phyloP scores from a whole-genome alignment of 257 asterid genomes.

The Marsdenia floribunda region DNA sequence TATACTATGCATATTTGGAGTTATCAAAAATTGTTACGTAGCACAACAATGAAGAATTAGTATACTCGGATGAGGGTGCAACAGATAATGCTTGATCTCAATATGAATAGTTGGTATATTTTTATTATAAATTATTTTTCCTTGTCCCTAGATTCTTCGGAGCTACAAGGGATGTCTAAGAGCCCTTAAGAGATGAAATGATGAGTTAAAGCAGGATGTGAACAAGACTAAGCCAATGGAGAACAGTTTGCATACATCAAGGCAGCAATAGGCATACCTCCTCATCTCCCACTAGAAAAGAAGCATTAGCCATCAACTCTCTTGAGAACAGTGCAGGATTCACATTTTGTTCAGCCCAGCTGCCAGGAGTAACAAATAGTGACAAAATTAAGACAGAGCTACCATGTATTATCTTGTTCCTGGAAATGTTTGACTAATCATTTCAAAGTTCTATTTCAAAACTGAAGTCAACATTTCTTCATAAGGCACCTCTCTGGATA shows the following conservation, averaged over 20 bases:
- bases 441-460: background rate
- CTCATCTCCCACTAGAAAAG: constrained; percentile 48
- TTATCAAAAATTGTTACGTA: background rate
- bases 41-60: background rate
- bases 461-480: no score
- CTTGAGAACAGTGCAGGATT: constrained; percentile 81
- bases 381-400: background rate
- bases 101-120: background rate
- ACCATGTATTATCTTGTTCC: background rate
- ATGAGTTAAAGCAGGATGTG: background rate
- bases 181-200: background rate
- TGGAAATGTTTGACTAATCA: background rate
- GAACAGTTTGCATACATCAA: background rate
- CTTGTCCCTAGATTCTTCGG: background rate
- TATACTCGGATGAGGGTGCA: background rate
- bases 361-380: constrained; percentile 22
- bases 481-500: no score
- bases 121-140: background rate
- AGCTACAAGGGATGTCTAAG: background rate
- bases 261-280: constrained; percentile 46
- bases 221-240: background rate
- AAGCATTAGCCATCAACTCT: constrained; percentile 55
- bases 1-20: background rate
- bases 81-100: background rate
- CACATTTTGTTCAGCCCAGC: constrained; percentile 83